phyloP scores from a whole-genome alignment of 495 filamentous ascomycete genomes.

The Penicillium lagena region DNA sequence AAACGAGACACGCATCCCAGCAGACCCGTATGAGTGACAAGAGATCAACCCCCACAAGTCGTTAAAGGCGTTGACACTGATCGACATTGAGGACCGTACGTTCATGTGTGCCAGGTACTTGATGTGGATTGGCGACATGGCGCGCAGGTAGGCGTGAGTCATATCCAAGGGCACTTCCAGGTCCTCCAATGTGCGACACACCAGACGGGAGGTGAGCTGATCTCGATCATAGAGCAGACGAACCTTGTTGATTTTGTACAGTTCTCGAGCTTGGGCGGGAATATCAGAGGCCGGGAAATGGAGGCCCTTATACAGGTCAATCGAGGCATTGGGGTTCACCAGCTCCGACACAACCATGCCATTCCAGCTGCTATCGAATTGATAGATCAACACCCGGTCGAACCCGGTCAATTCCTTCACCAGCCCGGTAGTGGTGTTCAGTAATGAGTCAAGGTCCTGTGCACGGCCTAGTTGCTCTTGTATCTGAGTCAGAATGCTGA shows the following conservation, averaged over 20 bases:
- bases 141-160: conserved; percentile 77
- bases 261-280: conserved; percentile 70
- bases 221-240: conserved; percentile 34
- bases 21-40: conserved; percentile 77
- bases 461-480: conserved; percentile 50
- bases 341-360: conserved; percentile 84
- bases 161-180: conserved; percentile 76
- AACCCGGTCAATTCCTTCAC: conserved; percentile 82
- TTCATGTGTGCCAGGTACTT: conserved; percentile 91
- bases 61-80: conserved; percentile 79
- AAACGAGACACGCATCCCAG: conserved; percentile 85
- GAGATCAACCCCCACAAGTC: conserved; percentile 88
- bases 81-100: conserved; percentile 88
- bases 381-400: conserved; percentile 89
- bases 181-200: conserved; percentile 72
- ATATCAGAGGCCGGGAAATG: conserved; percentile 93
- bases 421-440: conserved; percentile 30
- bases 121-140: conserved; percentile 80
- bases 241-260: conserved; percentile 61
- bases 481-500: conserved; percentile 69
- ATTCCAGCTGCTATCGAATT: conserved; percentile 80
- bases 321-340: conserved; percentile 71
- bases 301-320: conserved; percentile 82
- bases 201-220: conserved; percentile 57
- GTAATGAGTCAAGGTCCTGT: conserved; percentile 48